These are phyloP conservation scores for Ailanthus altissimus DNA, from an alignment of 345 rosid species.

Conservation along the genomic window DNA sequence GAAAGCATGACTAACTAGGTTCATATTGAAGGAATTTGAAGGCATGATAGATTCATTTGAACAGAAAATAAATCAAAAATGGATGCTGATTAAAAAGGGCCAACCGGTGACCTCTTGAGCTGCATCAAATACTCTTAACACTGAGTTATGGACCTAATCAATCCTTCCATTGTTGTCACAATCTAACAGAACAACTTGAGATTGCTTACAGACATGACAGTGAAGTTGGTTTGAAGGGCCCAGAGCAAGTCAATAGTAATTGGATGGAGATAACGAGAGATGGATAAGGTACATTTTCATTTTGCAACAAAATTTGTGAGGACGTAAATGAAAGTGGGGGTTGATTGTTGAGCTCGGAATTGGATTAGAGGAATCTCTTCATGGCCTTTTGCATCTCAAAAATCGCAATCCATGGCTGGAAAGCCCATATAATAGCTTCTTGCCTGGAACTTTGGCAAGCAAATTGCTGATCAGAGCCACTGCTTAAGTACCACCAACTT, in stretches of 20 bases:
- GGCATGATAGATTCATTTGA: no score
- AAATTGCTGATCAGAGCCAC: constrained; percentile 36
- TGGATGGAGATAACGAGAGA: neutral
- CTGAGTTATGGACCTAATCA: constrained; percentile 72
- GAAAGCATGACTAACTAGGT: no score
- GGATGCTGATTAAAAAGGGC: constrained; percentile 30
- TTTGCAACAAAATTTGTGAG: constrained; percentile 17
- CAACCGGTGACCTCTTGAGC: constrained; percentile 78
- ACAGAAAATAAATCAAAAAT: no score
- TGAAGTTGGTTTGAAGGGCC: no score
- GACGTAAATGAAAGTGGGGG: constrained; percentile 8
- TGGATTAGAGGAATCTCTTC: neutral
- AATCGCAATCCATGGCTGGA: constrained; percentile 28
- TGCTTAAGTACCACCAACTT: constrained; percentile 46
- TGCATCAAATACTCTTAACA: constrained; percentile 89
- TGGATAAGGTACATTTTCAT: constrained; percentile 24
- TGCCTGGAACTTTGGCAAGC: constrained; percentile 61
- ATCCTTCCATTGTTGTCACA: no score
- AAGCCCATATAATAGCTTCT: constrained; percentile 45
- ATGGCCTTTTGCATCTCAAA: constrained; percentile 58
- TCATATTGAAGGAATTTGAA: no score
- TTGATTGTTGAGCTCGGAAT: neutral
- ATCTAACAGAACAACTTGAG: no score
- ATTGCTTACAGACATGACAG: no score
- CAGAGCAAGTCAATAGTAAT: neutral